Evolutionary conservation across 305 asterid species (phyloP).

Genomic region (Withania somnifera): DNA sequence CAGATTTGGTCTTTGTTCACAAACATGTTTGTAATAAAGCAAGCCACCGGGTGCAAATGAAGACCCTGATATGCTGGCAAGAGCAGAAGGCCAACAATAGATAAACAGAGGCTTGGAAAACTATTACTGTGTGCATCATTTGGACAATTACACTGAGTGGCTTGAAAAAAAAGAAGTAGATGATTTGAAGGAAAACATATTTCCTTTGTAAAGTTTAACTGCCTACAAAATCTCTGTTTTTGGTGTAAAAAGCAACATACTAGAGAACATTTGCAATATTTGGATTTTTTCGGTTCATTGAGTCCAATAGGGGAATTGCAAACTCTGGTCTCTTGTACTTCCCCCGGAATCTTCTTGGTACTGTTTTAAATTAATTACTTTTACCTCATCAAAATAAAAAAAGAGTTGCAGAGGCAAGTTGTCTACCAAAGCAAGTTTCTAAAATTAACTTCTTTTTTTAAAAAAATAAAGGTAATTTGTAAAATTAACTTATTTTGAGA

Average conservation of each 20-base stretch:
- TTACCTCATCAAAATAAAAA: not conserved
- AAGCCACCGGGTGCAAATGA: not conserved
- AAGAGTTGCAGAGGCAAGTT: not conserved
- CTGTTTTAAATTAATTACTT: not conserved
- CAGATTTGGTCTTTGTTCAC: not conserved
- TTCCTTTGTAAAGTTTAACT: not conserved
- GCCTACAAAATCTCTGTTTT: not conserved
- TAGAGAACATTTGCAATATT: not conserved
- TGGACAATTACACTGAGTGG: not conserved
- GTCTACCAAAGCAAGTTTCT: too few relatives aligned
- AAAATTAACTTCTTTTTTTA: too few relatives aligned
- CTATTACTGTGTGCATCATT: not conserved
- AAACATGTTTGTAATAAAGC: not conserved
- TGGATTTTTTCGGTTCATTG: not conserved
- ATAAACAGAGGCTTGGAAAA: not conserved
- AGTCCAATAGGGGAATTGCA: not conserved
- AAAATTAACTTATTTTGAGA: too few relatives aligned
- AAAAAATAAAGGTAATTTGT: too few relatives aligned
- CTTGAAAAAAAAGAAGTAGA: not conserved
- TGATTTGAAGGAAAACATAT: not conserved
- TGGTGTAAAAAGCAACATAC: not conserved
- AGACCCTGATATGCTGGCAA: not conserved
- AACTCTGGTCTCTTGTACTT: not conserved
- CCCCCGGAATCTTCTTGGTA: not conserved
- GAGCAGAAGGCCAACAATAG: not conserved